Conservation (phyloP, 1,139 yeast genomes). For the Zygoascus sp. region DNA sequence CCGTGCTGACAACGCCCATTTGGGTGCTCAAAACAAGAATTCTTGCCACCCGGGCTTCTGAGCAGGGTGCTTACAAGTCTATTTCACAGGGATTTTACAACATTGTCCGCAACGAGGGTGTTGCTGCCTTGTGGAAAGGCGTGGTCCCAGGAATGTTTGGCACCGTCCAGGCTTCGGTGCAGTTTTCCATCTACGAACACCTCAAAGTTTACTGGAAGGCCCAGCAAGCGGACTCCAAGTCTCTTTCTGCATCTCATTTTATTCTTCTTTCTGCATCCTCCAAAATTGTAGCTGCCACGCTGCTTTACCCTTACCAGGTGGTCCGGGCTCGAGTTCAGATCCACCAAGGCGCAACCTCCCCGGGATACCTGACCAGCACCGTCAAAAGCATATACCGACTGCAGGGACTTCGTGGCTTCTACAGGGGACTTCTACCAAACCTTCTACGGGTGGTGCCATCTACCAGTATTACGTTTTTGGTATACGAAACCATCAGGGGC, state of each 20-base stretch:
- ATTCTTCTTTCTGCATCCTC: conserved; percentile 62
- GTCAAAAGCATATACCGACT: conserved; percentile 37
- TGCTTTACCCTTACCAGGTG: conserved; percentile 83
- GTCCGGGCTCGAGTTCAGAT: conserved; percentile 73
- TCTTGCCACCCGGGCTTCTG: conserved; percentile 51
- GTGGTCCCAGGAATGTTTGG: conserved; percentile 75
- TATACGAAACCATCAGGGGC: conserved; percentile 61
- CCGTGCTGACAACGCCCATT: conserved; percentile 79
- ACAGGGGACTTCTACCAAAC: conserved; percentile 78
- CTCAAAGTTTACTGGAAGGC: conserved; percentile 3
- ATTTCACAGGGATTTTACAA: conserved; percentile 50
- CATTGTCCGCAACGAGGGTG: conserved; percentile 59
- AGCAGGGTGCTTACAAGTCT: conserved; percentile 53
- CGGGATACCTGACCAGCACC: conserved; percentile 29
- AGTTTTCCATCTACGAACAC: conserved; percentile 75
- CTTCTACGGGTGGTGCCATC: conserved; percentile 84
- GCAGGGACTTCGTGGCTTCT: conserved; percentile 60
- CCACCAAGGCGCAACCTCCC: conserved; percentile 18
- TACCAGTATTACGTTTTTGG: conserved; percentile 73
- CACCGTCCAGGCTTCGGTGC: conserved; percentile 84
- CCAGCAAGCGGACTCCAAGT: conserved; percentile 1
- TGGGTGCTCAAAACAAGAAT: conserved; percentile 92
- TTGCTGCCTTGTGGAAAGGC: conserved; percentile 75
- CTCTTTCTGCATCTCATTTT: conserved; percentile 50
- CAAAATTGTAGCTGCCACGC: conserved; percentile 61